A percentile compares a stretch with the other conserved stretches of the same genome.
phyloP scores from a whole-genome alignment of 129 eudicot species.

The Artemisia argyi region DNA sequence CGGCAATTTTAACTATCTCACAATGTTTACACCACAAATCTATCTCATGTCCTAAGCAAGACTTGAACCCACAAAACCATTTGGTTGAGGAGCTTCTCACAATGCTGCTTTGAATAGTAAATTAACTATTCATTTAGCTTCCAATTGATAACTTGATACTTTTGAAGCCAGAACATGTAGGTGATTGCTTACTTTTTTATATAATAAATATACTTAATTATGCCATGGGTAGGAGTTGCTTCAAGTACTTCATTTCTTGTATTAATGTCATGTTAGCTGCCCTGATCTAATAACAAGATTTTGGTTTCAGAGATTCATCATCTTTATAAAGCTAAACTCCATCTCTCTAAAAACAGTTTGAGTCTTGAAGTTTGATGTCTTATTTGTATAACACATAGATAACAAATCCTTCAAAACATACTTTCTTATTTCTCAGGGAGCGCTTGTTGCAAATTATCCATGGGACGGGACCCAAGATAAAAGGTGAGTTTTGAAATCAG shows the following conservation, averaged over 20 bases:
- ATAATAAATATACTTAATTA: no score
- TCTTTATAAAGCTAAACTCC: not conserved
- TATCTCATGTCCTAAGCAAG: no score
- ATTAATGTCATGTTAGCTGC: not conserved
- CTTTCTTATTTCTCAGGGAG: slow-evolving; percentile 61
- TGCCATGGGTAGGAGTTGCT: not conserved
- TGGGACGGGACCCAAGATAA: slow-evolving; percentile 91
- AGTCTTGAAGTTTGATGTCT: not conserved
- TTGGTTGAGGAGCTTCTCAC: no score
- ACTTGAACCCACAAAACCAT: no score
- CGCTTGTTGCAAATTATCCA: slow-evolving; percentile 98
- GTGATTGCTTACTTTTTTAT: no score
- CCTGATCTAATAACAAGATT: not conserved
- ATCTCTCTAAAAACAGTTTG: not conserved
- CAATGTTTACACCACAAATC: no score
- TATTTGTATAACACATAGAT: not conserved
- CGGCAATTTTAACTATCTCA: no score
- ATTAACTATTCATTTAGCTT: no score
- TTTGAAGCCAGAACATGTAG: no score
- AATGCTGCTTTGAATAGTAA: no score
- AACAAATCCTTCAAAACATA: slow-evolving; percentile 13
- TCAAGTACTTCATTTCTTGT: not conserved
- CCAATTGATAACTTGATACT: no score
- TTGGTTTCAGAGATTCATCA: not conserved
- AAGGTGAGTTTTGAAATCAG: slow-evolving; percentile 38